These are phyloP conservation scores for Choanephora cucurbitarum DNA, from an alignment of 371 early-diverging fungal genomes.

Conservation along the genomic window DNA sequence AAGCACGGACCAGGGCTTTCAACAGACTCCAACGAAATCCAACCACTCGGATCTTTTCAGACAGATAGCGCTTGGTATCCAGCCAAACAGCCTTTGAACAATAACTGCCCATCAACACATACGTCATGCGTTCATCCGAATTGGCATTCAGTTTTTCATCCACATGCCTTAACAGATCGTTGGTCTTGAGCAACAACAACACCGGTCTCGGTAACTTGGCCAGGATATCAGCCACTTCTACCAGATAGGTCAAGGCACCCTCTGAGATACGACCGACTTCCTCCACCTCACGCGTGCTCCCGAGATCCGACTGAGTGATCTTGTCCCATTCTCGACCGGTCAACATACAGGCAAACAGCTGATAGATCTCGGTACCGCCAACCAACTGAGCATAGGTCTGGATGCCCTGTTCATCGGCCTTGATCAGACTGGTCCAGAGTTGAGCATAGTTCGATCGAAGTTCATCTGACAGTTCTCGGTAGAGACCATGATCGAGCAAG, in stretches of 20 bases:
- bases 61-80: slow-evolving; percentile 31
- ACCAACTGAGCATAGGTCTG: slow-evolving; percentile 55
- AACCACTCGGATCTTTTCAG: slow-evolving; percentile 34
- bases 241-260: slow-evolving; percentile 53
- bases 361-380: slow-evolving; percentile 69
- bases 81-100: slow-evolving; percentile 56
- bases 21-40: slow-evolving; percentile 34
- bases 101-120: slow-evolving; percentile 57
- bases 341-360: slow-evolving; percentile 82
- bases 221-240: slow-evolving; percentile 77
- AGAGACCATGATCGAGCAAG: slow-evolving; percentile 92
- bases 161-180: slow-evolving; percentile 77
- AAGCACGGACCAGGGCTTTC: slow-evolving; percentile 32
- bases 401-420: slow-evolving; percentile 75
- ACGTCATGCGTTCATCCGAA: slow-evolving; percentile 44
- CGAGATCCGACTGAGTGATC: slow-evolving; percentile 43
- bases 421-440: slow-evolving; percentile 84
- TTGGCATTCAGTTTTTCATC: slow-evolving; percentile 44
- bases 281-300: slow-evolving; percentile 39
- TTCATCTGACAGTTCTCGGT: slow-evolving; percentile 73
- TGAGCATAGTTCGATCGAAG: slow-evolving; percentile 87
- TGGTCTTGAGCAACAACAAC: slow-evolving; percentile 85
- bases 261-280: slow-evolving; percentile 52
- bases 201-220: slow-evolving; percentile 79
- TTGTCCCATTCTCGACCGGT: slow-evolving; percentile 86